Conservation (phyloP, 2,329 filamentous ascomycete genomes). For the Amesomyces nigricolor region DNA sequence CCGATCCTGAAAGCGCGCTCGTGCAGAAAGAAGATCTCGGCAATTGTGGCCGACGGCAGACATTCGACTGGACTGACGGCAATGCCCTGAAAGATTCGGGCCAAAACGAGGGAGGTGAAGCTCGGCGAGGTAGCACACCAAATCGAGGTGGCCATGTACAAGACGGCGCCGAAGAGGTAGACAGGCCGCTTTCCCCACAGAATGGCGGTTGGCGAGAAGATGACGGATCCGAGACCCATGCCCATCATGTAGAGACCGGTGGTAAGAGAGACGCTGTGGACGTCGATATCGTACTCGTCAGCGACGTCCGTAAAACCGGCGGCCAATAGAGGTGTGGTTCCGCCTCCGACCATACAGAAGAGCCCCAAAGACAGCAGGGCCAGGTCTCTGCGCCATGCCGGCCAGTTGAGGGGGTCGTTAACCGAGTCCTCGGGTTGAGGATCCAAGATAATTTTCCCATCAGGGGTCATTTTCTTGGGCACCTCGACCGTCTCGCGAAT, state of each 20-base stretch:
- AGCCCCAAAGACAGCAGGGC: slow-evolving; percentile 79
- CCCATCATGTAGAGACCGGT: slow-evolving; percentile 95
- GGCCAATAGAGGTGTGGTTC: slow-evolving; percentile 84
- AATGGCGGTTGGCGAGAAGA: slow-evolving; percentile 87
- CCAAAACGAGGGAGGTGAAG: slow-evolving; percentile 72
- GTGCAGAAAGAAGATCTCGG: slow-evolving; percentile 93
- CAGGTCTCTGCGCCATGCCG: slow-evolving; percentile 69
- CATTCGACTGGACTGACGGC: slow-evolving; percentile 88
- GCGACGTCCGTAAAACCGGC: slow-evolving; percentile 85
- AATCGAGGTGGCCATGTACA: slow-evolving; percentile 71
- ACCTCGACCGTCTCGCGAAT: slow-evolving; percentile 29
- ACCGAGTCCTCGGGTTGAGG: slow-evolving; percentile 86
- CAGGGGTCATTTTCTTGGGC: slow-evolving; percentile 67
- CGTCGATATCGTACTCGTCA: slow-evolving; percentile 55
- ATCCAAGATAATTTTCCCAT: slow-evolving; percentile 80
- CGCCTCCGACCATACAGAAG: slow-evolving; percentile 89
- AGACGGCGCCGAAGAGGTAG: slow-evolving; percentile 68
- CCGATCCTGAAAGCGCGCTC: slow-evolving; percentile 89
- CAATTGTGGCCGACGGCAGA: slow-evolving; percentile 86
- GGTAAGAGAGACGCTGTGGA: slow-evolving; percentile 73
- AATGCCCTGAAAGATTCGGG: slow-evolving; percentile 80
- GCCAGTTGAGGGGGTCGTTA: slow-evolving; percentile 94
- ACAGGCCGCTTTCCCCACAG: slow-evolving; percentile 86
- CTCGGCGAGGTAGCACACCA: slow-evolving; percentile 85
- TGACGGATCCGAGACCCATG: slow-evolving; percentile 73